Conservation (phyloP, 371 early-diverging fungal genomes). For the Sporodiniella umbellata region DNA sequence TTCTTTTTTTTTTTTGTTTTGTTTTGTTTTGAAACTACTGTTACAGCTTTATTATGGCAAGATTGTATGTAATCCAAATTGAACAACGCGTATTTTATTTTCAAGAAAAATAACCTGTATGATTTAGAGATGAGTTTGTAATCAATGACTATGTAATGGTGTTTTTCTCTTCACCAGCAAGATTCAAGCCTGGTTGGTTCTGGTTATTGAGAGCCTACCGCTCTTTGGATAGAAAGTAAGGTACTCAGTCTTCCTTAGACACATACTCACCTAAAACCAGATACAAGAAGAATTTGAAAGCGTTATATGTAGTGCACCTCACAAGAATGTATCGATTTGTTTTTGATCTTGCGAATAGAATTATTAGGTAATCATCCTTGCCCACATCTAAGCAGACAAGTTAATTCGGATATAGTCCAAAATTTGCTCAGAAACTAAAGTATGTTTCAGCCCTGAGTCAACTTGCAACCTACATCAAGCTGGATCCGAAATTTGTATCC, state of each 20-base stretch:
- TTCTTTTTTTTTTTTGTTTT: neutral
- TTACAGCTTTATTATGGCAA: conserved; percentile 32
- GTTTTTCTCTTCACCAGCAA: conserved; percentile 80
- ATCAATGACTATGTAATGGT: conserved; percentile 86
- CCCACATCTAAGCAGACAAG: too few relatives aligned
- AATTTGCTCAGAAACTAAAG: conserved; percentile 85
- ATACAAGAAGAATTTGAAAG: conserved; percentile 91
- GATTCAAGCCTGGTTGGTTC: conserved; percentile 74
- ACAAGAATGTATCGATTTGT: conserved; percentile 35
- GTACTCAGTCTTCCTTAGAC: neutral
- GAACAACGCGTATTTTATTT: neutral
- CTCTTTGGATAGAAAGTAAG: conserved; percentile 69
- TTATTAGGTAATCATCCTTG: conserved; percentile 38
- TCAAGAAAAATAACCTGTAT: neutral
- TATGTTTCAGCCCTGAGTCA: conserved; percentile 74
- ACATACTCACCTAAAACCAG: conserved; percentile 26
- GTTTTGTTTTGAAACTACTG: too few relatives aligned
- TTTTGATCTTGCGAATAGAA: conserved; percentile 44
- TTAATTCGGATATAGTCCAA: conserved; percentile 87
- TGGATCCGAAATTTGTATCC: conserved; percentile 77
- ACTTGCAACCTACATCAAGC: conserved; percentile 63
- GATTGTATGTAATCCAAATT: conserved; percentile 31
- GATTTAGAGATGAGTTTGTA: conserved; percentile 65
- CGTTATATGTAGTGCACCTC: conserved; percentile 84
- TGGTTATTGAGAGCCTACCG: conserved; percentile 87